Evolutionary conservation across 1,284 basidiomycete genomes (phyloP), one percentile per base, ranked within the genome.

Genomic region (Ustilago sp.): DNA sequence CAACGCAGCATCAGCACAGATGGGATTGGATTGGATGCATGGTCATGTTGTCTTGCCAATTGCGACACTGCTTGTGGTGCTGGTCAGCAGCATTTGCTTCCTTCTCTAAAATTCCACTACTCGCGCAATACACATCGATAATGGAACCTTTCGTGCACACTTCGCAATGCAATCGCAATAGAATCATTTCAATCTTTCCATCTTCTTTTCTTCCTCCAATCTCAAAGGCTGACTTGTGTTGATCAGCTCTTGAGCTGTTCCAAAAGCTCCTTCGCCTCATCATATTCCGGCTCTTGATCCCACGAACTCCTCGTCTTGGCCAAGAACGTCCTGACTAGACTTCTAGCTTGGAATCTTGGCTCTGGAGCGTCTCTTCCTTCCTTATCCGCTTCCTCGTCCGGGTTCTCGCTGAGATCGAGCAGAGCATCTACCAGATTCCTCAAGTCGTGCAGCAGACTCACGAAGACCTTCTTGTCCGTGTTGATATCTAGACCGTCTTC

Each of bases 301-400:
- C 95, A 98, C 63, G 79, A 74, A 23, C 92, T 83, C 77, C 83
- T 86, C n/a, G 89, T 89, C 59, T 89, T 79, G 3, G 93, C 94
- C 87, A 95, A 90, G 86, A 98, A 98, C 48, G 91, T 92, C 83
- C 95, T 89, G 61, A 98, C 90, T 65, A 98, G 88, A 71, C 93
- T 96, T 65, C 92, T 89, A 45, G 92, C 94, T 87, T 96, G 94
- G 85, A 93, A 90, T 84, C 88, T 89, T 94, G 95, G 98, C 78
- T 89, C 54, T 43, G 77, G 82, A 36, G 80, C 71, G 23, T 73
- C 63, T 8, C 59, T 65, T 8, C 63, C 68, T 56, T 51, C 56
- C 28, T 47, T 35, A 11, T 38, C 19, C 17, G n/a, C 12, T 31
- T 60, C 62, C 12, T 62, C 36, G 11, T 90, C 90, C 12, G 48